phyloP scores from a whole-genome alignment of 192 early-diverging fungal species.

The Chytriomyces confervae region DNA sequence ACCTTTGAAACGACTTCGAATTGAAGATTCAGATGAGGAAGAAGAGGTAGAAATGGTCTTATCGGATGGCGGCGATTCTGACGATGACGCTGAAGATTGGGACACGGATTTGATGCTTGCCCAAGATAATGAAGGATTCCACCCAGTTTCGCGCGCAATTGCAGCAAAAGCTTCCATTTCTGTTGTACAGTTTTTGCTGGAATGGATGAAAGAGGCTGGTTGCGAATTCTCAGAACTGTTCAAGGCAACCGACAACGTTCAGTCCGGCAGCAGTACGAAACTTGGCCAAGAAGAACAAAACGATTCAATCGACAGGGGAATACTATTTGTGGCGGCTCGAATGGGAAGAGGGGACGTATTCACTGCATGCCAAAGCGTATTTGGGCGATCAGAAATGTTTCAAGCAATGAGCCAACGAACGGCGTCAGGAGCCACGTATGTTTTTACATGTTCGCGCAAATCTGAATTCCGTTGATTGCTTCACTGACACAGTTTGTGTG shows the following conservation, averaged over 20 bases:
- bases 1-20: background rate
- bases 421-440: constrained; percentile 16
- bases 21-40: background rate
- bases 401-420: background rate
- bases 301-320: background rate
- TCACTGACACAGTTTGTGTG: background rate
- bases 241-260: background rate
- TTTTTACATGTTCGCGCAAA: background rate
- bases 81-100: background rate
- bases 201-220: constrained; percentile 14
- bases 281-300: background rate
- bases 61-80: background rate
- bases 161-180: background rate
- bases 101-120: background rate
- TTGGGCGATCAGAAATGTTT: background rate
- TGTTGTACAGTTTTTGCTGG: background rate
- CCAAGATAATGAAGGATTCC: background rate
- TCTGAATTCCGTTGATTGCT: too few relatives aligned
- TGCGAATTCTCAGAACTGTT: background rate
- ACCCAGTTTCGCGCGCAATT: constrained; percentile 5
- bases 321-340: constrained; percentile 15
- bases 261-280: background rate
- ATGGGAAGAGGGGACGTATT: constrained; percentile 9
- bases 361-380: background rate
- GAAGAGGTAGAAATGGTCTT: background rate